These are phyloP conservation scores for Cyclocybe cylindracea DNA, from an alignment of 768 basidiomycete genomes.

Conservation along the genomic window DNA sequence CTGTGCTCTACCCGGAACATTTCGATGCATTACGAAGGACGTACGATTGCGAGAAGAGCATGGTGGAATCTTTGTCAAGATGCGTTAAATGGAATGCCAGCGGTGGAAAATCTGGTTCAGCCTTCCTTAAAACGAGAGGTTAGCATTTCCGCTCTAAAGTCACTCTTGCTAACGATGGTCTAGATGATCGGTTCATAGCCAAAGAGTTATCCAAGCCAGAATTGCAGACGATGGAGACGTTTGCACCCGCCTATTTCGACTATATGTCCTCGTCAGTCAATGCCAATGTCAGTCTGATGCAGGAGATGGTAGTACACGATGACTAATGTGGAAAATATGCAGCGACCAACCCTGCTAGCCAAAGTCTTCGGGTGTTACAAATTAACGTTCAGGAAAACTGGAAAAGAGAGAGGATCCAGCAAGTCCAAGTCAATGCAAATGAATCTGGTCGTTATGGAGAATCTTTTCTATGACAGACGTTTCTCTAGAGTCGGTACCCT, in stretches of 20 bases:
- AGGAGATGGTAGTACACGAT: not conserved
- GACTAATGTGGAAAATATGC: not conserved
- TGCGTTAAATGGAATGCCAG: conserved; percentile 96
- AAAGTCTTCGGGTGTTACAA: conserved; percentile 98
- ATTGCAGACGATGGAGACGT: conserved; percentile 92
- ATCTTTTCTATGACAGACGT: conserved; percentile 88
- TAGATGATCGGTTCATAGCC: conserved; percentile 96
- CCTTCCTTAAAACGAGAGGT: conserved; percentile 96
- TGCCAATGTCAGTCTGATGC: conserved; percentile 61
- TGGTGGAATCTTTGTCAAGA: conserved; percentile 89
- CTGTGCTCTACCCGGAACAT: conserved; percentile 94
- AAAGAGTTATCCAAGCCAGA: conserved; percentile 93
- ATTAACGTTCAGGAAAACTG: conserved; percentile 82
- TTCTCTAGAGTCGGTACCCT: conserved; percentile 72
- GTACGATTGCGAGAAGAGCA: conserved; percentile 92
- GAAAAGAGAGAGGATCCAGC: conserved; percentile 62
- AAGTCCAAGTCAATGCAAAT: conserved; percentile 85
- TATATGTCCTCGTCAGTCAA: conserved; percentile 96
- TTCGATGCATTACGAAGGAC: conserved; percentile 92
- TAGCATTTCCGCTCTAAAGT: not conserved
- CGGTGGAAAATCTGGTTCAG: conserved; percentile 96
- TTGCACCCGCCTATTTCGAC: conserved; percentile 96
- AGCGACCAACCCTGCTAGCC: conserved; percentile 93
- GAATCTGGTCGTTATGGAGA: conserved; percentile 98
- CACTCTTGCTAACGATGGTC: not conserved